Conservation (phyloP, 2,329 filamentous ascomycete genomes). For the Xylariaceae sp. region DNA sequence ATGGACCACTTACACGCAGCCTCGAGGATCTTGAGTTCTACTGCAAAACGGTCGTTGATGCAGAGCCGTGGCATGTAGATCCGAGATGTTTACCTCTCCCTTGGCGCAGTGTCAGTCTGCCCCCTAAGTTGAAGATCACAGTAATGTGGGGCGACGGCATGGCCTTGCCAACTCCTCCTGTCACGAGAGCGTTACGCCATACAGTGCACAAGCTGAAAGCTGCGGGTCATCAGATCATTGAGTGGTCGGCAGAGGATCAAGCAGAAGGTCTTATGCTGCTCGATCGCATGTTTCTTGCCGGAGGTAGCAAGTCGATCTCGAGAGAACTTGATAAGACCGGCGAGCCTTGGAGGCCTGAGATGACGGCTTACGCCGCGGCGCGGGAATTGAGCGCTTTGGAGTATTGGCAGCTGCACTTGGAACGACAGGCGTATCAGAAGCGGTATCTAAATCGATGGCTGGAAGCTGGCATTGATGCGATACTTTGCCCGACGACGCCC, state of each 20-base stretch:
- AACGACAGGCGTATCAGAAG: constrained; percentile 46
- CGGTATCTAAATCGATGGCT: constrained; percentile 47
- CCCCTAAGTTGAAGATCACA: constrained; percentile 50
- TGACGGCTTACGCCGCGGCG: constrained; percentile 28
- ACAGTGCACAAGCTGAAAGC: constrained; percentile 42
- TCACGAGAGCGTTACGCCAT: constrained; percentile 53
- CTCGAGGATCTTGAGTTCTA: constrained; percentile 56
- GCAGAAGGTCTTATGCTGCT: constrained; percentile 37
- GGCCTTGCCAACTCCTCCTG: constrained; percentile 64
- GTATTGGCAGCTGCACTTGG: constrained; percentile 48
- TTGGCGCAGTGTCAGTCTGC: constrained; percentile 43
- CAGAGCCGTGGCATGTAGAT: constrained; percentile 56
- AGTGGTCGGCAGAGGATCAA: constrained; percentile 49
- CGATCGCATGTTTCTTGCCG: constrained; percentile 46
- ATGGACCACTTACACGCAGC: constrained; percentile 59
- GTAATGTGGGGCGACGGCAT: constrained; percentile 65
- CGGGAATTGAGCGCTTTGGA: constrained; percentile 41
- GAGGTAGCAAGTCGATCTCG: constrained; percentile 42
- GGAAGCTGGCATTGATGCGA: constrained; percentile 54
- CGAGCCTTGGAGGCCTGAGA: constrained; percentile 37
- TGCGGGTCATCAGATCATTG: constrained; percentile 51
- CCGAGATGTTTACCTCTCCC: constrained; percentile 58
- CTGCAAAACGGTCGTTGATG: constrained; percentile 48
- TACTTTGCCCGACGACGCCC: constrained; percentile 56
- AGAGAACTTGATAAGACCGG: constrained; percentile 39